Evolutionary conservation across 352 stramenopile species (phyloP), one percentile per base, ranked within the genome.

Genomic region (Poterioochromonas sp.): DNA sequence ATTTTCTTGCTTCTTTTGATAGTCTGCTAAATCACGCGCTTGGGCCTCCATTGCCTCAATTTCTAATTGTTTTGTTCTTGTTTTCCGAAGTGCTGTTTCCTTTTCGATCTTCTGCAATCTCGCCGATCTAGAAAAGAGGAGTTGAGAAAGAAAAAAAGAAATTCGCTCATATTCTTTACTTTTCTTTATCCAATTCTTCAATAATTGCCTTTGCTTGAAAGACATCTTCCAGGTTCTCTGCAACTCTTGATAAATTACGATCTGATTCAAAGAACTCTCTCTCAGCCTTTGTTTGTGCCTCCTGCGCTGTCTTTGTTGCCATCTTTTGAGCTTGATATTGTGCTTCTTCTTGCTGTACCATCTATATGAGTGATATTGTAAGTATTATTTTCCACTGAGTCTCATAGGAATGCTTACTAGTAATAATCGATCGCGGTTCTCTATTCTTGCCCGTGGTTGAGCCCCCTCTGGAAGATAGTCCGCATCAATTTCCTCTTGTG

Each of bases 391-490:
- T 20, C 11, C 29, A 43, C 12, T 58, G 47, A 26, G 47, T 26
- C 15, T 26, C 15, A 26, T 15, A 58, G 15, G 47, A 58, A 58
- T 15, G 26, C 47, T 35, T 68, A 78, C 71, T 29, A 78, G 71
- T 20, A 34, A 11, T 20, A 78, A 37, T 29, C 20, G 20, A 51
- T 78, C 71, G 5, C 71, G 71, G 8, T 8, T 11, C 12, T 65
- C 11, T 20, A 78, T 78, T 35, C 71, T 40, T 22, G 18, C 51
- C 8, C 20, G 3, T n/a, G 71, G 71, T 37, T 78, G 71, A 51
- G 71, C 71, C 1, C 71, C 71, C 34, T 78, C 71, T 68, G 71
- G 71, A 44, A 78, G 47, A 78, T 69, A 69, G 51, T 69, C 47
- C 2, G 49, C 34, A 41, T 78, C 71, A 65, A 78, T 68, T 18